A percentile compares a stretch with the other conserved stretches of the same genome.
phyloP scores from a whole-genome alignment of 2,329 filamentous ascomycete species.

The Didymella keratinophila region DNA sequence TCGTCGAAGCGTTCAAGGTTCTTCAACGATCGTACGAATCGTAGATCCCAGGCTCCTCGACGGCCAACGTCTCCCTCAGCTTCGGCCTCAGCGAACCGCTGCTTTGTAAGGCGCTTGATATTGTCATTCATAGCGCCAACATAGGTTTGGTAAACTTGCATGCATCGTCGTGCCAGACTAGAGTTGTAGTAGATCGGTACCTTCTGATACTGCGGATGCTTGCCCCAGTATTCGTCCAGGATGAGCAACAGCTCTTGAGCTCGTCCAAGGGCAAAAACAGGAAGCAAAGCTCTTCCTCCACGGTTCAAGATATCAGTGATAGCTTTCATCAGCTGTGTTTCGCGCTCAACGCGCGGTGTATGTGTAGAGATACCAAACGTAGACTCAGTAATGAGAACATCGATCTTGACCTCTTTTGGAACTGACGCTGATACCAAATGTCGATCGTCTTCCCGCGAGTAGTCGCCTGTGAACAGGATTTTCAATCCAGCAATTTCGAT shows the following conservation, averaged over 20 bases:
- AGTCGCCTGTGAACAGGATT: slow-evolving; percentile 97
- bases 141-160: slow-evolving; percentile 98
- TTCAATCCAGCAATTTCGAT: slow-evolving; percentile 97
- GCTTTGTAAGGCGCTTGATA: slow-evolving; percentile 93
- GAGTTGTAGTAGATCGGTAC: slow-evolving; percentile 97
- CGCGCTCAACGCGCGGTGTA: slow-evolving; percentile 86
- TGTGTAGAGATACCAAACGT: slow-evolving; percentile 97
- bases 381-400: slow-evolving; percentile 96
- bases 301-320: slow-evolving; percentile 91
- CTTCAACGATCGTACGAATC: slow-evolving; percentile 89
- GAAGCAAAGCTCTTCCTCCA: slow-evolving; percentile 90
- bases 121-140: slow-evolving; percentile 99
- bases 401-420: slow-evolving; percentile 86
- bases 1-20: slow-evolving; percentile 96
- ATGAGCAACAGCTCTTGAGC: slow-evolving; percentile 95
- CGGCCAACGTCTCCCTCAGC: slow-evolving; percentile 75
- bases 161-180: slow-evolving; percentile 93
- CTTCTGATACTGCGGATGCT: slow-evolving; percentile 86
- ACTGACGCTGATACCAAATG: slow-evolving; percentile 95
- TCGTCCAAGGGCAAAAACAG: slow-evolving; percentile 91
- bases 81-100: slow-evolving; percentile 90
- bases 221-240: slow-evolving; percentile 94
- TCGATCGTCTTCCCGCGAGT: slow-evolving; percentile 92
- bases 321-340: slow-evolving; percentile 93
- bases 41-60: slow-evolving; percentile 96